Evolutionary conservation across 805 yeast species (phyloP), one percentile per base, ranked within the genome.

Genomic region (Schizosaccharomyces cryophilus): DNA sequence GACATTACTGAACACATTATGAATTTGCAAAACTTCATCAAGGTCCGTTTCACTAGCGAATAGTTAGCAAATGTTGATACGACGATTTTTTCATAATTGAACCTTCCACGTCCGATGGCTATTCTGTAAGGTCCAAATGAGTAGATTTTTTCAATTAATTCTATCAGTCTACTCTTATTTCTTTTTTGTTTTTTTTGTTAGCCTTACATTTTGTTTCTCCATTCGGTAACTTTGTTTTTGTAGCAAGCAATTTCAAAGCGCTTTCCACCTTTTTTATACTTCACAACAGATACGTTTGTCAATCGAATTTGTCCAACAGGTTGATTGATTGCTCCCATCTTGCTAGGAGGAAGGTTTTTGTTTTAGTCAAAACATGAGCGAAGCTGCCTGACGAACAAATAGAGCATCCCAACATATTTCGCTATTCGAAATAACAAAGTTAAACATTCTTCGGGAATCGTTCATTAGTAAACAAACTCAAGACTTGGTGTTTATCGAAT

Each of bases 241-340:
- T 93, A 93, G 69, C 98, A 93, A 0, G 97, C 97, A 56, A 93
- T 79, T 71, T 93, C 98, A 67, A 88, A 93, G 65, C 96, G 86
- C 69, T 87, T 87, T 54, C 75, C 69, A 65, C 89, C 96, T 70
- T 87, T 88, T 67, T 84, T 85, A 81, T 93, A 81, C 58, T 93
- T 78, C 58, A 93, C 96, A 62, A 90, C 75, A 35, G 97, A 88
- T 40, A 93, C 97, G 71, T 93, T 93, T 60, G 98, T 93, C 67
- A 93, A 78, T 69, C 82, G 85, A 65, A 93, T 89, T 71, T 87
- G 95, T 45, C 86, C 82, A 17, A 82, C 78, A 2, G 98, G 98
- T 72, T 93, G 97, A 65, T 84, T 82, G 64, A 89, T 87, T 19
- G 74, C 40, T 35, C 40, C 73, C 82, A 78, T 45, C 26, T 45